A percentile compares a stretch with the other conserved stretches of the same genome.
These are phyloP conservation scores for Davidsoniella eucalypti DNA, from an alignment of 2,329 filamentous ascomycete species.

Conservation along the genomic window DNA sequence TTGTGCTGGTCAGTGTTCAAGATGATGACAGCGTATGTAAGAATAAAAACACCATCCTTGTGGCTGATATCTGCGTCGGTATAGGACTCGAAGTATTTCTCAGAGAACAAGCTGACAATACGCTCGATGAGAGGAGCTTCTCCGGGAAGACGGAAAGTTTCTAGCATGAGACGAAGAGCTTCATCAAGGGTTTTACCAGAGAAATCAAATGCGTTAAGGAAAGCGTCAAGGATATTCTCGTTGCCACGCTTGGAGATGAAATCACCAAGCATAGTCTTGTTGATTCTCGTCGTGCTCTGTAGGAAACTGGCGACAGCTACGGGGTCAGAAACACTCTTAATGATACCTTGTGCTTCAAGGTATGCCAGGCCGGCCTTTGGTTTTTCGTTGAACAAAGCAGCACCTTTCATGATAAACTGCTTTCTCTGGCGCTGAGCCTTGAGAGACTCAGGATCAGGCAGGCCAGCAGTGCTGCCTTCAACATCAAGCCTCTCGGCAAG, in stretches of 20 bases:
- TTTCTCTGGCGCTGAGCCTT: slow-evolving; percentile 63
- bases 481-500: slow-evolving; percentile 75
- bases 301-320: slow-evolving; percentile 72
- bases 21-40: slow-evolving; percentile 95
- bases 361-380: slow-evolving; percentile 80
- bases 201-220: slow-evolving; percentile 81
- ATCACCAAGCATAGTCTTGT: slow-evolving; percentile 81
- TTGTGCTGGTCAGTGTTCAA: slow-evolving; percentile 96
- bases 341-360: slow-evolving; percentile 71
- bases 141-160: slow-evolving; percentile 83
- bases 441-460: slow-evolving; percentile 48
- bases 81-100: slow-evolving; percentile 62
- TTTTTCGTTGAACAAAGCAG: slow-evolving; percentile 86
- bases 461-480: slow-evolving; percentile 35
- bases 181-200: slow-evolving; percentile 75
- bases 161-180: slow-evolving; percentile 70
- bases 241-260: slow-evolving; percentile 85
- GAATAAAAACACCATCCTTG: slow-evolving; percentile 73
- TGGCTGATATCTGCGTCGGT: slow-evolving; percentile 58
- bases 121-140: slow-evolving; percentile 87
- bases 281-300: slow-evolving; percentile 70
- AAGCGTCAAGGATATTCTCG: slow-evolving; percentile 67
- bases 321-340: slow-evolving; percentile 57
- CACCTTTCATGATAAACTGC: slow-evolving; percentile 73
- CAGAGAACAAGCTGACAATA: slow-evolving; percentile 74